phyloP scores from a whole-genome alignment of 2,329 filamentous ascomycete species.

The Myotisia sp. region DNA sequence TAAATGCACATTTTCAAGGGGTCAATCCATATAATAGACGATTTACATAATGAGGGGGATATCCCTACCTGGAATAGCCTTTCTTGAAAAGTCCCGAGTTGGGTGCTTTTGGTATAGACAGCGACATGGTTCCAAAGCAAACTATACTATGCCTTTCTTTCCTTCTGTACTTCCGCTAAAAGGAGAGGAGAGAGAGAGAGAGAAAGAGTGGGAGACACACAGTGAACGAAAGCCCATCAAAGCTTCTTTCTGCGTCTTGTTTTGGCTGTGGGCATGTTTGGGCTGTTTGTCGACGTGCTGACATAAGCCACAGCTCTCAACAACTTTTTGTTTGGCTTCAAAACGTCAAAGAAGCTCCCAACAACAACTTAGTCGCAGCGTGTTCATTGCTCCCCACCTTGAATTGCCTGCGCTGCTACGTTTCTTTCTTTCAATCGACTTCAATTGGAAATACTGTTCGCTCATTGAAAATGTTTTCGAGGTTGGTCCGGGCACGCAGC shows the following conservation, averaged over 20 bases:
- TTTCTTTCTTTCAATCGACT: slow-evolving; percentile 6
- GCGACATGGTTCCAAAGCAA: slow-evolving; percentile 54
- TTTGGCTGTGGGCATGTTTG: slow-evolving; percentile 7
- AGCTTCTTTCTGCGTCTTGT: slow-evolving; percentile 3
- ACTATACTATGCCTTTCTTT: neutral
- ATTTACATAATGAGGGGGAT: slow-evolving; percentile 11
- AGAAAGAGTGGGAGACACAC: neutral
- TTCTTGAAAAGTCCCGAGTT: slow-evolving; percentile 89
- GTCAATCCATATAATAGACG: slow-evolving; percentile 7
- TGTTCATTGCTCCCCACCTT: neutral
- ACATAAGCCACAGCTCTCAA: slow-evolving; percentile 11
- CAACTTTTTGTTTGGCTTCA: slow-evolving; percentile 7
- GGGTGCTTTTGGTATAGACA: slow-evolving; percentile 87
- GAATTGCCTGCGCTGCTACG: neutral
- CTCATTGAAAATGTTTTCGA: slow-evolving; percentile 50
- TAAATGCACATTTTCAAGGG: slow-evolving; percentile 4
- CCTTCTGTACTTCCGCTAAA: too few species aligned
- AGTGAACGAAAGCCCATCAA: too few species aligned
- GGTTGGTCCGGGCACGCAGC: slow-evolving; percentile 51
- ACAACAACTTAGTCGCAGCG: slow-evolving; percentile 1
- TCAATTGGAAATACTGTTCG: slow-evolving; percentile 10
- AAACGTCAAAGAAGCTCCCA: neutral
- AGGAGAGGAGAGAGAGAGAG: too few species aligned
- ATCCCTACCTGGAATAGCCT: slow-evolving; percentile 79
- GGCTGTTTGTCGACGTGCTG: slow-evolving; percentile 8